Percentiles rank a stretch among this genome's conserved stretches.
phyloP scores from a whole-genome alignment of 306 rosid genomes.

The Trichosanthes truncata region DNA sequence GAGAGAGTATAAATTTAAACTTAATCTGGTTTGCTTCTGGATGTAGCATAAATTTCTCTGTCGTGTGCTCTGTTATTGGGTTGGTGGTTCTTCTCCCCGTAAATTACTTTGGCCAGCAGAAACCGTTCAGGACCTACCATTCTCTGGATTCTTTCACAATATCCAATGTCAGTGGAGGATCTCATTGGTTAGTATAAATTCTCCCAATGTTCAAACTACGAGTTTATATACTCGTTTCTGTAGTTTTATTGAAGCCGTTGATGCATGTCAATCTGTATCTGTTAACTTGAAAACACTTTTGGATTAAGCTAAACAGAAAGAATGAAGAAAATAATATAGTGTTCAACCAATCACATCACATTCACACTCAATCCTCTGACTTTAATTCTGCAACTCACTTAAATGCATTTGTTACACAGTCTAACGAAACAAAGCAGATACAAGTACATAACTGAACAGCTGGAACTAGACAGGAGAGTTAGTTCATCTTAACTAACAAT shows the following conservation, averaged over 20 bases:
- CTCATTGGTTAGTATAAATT: conserved; percentile 31
- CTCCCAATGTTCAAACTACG: neutral
- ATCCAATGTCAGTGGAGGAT: conserved; percentile 63
- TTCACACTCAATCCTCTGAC: neutral
- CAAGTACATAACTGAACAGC: neutral
- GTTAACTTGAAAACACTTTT: neutral
- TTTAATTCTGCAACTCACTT: neutral
- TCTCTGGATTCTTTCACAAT: conserved; percentile 68
- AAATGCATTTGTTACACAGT: neutral
- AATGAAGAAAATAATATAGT: neutral
- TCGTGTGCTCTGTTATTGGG: conserved; percentile 64
- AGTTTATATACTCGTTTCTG: neutral
- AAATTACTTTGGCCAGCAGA: conserved; percentile 40
- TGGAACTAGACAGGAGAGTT: neutral
- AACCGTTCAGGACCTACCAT: conserved; percentile 16
- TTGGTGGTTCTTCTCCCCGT: conserved; percentile 56
- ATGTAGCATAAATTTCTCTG: conserved; percentile 63
- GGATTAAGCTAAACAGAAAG: neutral
- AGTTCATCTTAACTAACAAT: neutral
- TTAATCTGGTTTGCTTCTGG: conserved; percentile 3
- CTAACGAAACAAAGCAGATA: neutral
- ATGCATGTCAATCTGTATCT: neutral
- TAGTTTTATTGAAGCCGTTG: neutral
- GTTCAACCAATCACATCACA: neutral
- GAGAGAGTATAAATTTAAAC: neutral